phyloP scores from a whole-genome alignment of 2,329 filamentous ascomycete species.

The Apiospora pterosperma region DNA sequence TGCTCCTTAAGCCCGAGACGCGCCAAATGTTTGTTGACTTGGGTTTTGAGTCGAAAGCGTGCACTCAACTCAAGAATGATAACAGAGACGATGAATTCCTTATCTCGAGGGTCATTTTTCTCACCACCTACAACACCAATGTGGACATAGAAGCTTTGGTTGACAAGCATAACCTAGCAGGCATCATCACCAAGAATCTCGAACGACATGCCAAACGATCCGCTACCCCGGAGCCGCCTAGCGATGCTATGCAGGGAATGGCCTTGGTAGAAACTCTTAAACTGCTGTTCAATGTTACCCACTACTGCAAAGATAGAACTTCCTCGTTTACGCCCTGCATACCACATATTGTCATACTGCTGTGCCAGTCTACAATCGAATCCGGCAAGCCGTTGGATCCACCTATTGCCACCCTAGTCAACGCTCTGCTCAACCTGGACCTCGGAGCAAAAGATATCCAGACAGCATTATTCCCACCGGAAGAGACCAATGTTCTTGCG shows the following conservation, averaged over 20 bases:
- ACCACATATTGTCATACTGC: constrained; percentile 65
- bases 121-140: constrained; percentile 74
- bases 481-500: constrained; percentile 55
- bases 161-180: constrained; percentile 61
- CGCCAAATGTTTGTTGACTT: constrained; percentile 72
- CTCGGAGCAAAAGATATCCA: constrained; percentile 52
- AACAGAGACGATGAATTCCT: constrained; percentile 85
- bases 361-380: constrained; percentile 57
- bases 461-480: constrained; percentile 63
- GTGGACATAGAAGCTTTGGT: constrained; percentile 64
- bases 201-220: constrained; percentile 59
- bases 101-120: constrained; percentile 71
- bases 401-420: constrained; percentile 69
- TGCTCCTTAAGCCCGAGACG: constrained; percentile 66
- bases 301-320: constrained; percentile 63
- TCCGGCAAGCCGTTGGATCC: constrained; percentile 67
- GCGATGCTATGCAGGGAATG: constrained; percentile 65
- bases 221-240: constrained; percentile 25
- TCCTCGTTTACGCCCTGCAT: constrained; percentile 65
- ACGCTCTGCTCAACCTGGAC: constrained; percentile 77
- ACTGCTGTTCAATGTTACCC: constrained; percentile 83
- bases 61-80: constrained; percentile 68
- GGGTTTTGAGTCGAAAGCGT: constrained; percentile 64
- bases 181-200: constrained; percentile 68
- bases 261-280: constrained; percentile 83